Conservation (phyloP, 73 alveolate species). For the Paramecium bursaria region DNA sequence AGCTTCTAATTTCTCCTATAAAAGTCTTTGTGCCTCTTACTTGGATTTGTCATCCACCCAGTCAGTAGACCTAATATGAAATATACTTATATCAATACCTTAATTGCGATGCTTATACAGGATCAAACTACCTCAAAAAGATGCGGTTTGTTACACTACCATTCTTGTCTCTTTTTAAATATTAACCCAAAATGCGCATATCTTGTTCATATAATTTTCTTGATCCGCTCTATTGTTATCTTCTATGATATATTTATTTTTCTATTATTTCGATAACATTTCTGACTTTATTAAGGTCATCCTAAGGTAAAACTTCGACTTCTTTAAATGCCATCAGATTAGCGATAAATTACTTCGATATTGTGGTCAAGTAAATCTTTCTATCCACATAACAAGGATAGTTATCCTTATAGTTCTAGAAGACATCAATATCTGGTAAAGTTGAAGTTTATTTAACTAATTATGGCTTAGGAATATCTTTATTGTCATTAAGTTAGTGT, state of each 20-base stretch:
- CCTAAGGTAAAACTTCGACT: not conserved
- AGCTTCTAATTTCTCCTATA: slow-evolving; percentile 46
- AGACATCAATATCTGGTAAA: slow-evolving; percentile 52
- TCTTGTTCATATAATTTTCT: slow-evolving; percentile 36
- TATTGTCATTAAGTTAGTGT: not conserved
- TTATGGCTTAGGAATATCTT: not conserved
- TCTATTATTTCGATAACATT: slow-evolving; percentile 31
- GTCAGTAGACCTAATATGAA: slow-evolving; percentile 42
- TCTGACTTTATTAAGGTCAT: not conserved
- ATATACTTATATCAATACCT: slow-evolving; percentile 36
- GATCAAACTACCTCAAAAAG: slow-evolving; percentile 1
- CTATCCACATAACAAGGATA: slow-evolving; percentile 40
- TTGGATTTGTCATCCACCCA: slow-evolving; percentile 59
- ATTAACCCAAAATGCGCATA: slow-evolving; percentile 11
- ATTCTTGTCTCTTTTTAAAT: slow-evolving; percentile 43
- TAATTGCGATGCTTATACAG: slow-evolving; percentile 34
- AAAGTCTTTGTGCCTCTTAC: not conserved
- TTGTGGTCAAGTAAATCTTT: not conserved
- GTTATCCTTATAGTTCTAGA: not conserved
- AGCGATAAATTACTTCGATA: slow-evolving; percentile 4
- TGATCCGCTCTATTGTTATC: not conserved
- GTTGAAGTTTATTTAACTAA: not conserved
- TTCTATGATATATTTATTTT: slow-evolving; percentile 13
- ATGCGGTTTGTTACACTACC: slow-evolving; percentile 9
- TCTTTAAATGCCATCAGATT: slow-evolving; percentile 5